Conservation (phyloP, 768 basidiomycete genomes). For the Zangia roseola region DNA sequence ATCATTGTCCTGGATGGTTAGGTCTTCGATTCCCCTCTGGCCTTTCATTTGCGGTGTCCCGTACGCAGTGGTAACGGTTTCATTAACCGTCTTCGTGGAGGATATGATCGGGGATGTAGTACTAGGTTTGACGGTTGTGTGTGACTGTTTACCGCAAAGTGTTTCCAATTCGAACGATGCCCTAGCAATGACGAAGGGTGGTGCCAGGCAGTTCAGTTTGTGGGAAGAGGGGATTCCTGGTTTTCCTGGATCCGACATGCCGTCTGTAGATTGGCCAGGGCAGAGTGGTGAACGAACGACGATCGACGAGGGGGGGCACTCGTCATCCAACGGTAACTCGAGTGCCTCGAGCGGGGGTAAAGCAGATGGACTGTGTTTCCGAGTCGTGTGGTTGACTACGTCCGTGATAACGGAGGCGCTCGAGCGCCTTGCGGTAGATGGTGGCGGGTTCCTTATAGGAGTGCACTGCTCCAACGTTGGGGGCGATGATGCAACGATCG, state of each 20-base stretch:
- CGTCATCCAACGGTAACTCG: slow-evolving; percentile 12
- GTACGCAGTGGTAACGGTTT: neutral
- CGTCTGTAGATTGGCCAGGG: neutral
- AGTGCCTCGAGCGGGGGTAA: slow-evolving; percentile 13
- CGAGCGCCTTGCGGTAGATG: neutral
- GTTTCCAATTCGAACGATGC: slow-evolving; percentile 2
- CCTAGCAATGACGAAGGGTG: slow-evolving; percentile 13
- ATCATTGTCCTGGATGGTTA: slow-evolving; percentile 2
- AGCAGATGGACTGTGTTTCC: neutral
- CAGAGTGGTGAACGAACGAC: slow-evolving; percentile 19
- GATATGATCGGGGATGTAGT: neutral
- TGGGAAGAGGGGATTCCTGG: neutral
- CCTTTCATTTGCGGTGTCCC: neutral
- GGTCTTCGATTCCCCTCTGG: neutral
- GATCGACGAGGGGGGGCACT: slow-evolving; percentile 21
- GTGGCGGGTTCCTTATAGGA: slow-evolving; percentile 2
- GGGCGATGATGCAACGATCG: slow-evolving; percentile 7
- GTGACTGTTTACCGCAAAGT: neutral
- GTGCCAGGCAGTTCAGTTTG: slow-evolving; percentile 10
- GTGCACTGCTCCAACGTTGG: slow-evolving; percentile 1
- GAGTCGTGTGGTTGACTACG: neutral
- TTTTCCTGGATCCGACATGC: neutral
- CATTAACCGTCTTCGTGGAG: neutral
- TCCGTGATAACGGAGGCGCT: slow-evolving; percentile 1
- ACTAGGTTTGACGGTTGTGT: neutral